phyloP scores from a whole-genome alignment of 140 eudicot genomes.

The Flaveria floridana region DNA sequence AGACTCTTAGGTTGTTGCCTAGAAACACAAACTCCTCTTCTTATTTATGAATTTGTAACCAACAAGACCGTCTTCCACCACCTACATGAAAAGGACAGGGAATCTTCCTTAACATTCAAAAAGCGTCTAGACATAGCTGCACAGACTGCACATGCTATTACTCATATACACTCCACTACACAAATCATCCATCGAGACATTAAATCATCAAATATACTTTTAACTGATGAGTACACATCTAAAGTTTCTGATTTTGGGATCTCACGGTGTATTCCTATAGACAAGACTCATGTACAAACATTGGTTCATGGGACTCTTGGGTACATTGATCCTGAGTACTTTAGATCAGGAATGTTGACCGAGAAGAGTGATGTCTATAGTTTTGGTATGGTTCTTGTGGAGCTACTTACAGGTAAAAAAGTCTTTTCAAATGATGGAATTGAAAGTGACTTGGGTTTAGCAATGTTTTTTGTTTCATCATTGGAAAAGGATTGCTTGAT shows the following conservation, averaged over 20 bases:
- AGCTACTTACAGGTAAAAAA: constrained; percentile 43
- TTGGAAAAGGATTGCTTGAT: constrained; percentile 35
- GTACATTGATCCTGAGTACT: constrained; percentile 36
- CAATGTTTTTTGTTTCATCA: constrained; percentile 33
- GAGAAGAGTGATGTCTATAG: constrained; percentile 46
- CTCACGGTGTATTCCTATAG: constrained; percentile 19
- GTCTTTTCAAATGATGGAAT: constrained; percentile 39
- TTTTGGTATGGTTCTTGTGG: constrained; percentile 50
- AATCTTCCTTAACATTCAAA: constrained; percentile 22
- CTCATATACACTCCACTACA: constrained; percentile 28
- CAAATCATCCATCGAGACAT: constrained; percentile 27
- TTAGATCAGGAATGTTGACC: constrained; percentile 40
- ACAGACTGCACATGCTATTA: constrained; percentile 27
- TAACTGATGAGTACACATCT: constrained; percentile 19
- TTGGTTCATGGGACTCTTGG: constrained; percentile 29
- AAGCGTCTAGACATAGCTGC: constrained; percentile 23
- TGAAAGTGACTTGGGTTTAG: constrained; percentile 40
- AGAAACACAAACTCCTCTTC: constrained; percentile 40
- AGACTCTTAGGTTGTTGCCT: constrained; percentile 17
- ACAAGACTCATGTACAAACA: constrained; percentile 25
- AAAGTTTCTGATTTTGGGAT: constrained; percentile 35
- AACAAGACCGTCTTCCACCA: constrained; percentile 41
- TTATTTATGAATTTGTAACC: constrained; percentile 34
- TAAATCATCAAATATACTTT: constrained; percentile 28
- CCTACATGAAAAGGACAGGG: constrained; percentile 20